These are phyloP conservation scores for Haplosporangium gracile DNA, from an alignment of 192 early-diverging fungal species.

Conservation along the genomic window DNA sequence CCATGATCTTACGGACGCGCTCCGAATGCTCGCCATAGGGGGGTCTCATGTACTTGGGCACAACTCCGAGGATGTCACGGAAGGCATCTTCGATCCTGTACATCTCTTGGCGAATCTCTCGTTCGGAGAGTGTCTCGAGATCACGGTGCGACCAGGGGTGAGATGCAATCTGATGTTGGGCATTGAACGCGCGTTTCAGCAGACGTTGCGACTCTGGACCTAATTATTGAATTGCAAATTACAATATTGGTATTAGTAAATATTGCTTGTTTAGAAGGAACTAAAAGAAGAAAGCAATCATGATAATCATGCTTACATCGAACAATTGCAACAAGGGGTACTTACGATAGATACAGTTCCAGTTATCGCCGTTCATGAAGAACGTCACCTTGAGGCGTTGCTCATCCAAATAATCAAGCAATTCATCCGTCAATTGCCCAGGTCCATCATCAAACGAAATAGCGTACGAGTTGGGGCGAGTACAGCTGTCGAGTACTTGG, in stretches of 20 bases:
- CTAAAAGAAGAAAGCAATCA: too few species aligned
- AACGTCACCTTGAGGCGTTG: slow-evolving; percentile 75
- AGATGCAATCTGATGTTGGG: slow-evolving; percentile 72
- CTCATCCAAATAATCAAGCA: slow-evolving; percentile 68
- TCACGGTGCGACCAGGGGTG: slow-evolving; percentile 71
- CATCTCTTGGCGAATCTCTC: slow-evolving; percentile 63
- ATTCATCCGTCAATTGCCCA: slow-evolving; percentile 58
- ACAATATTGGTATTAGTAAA: not conserved
- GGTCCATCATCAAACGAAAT: slow-evolving; percentile 81
- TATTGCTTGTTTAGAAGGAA: too few species aligned
- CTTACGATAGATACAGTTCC: slow-evolving; percentile 55
- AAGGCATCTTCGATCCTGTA: slow-evolving; percentile 64
- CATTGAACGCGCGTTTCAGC: slow-evolving; percentile 36
- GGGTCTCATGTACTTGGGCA: slow-evolving; percentile 70
- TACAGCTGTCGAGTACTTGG: slow-evolving; percentile 30
- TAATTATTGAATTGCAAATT: not conserved
- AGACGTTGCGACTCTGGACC: slow-evolving; percentile 38
- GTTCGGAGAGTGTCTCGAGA: slow-evolving; percentile 53
- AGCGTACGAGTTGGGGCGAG: slow-evolving; percentile 43
- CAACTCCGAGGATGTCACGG: slow-evolving; percentile 63
- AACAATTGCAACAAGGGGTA: slow-evolving; percentile 36
- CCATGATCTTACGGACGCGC: slow-evolving; percentile 34
- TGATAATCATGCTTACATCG: too few species aligned
- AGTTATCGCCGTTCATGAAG: slow-evolving; percentile 72
- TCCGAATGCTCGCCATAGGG: slow-evolving; percentile 60